A percentile compares a stretch with the other conserved stretches of the same genome.
phyloP scores from a whole-genome alignment of 2,329 filamentous ascomycete species.

The Aspergillus intermedius region DNA sequence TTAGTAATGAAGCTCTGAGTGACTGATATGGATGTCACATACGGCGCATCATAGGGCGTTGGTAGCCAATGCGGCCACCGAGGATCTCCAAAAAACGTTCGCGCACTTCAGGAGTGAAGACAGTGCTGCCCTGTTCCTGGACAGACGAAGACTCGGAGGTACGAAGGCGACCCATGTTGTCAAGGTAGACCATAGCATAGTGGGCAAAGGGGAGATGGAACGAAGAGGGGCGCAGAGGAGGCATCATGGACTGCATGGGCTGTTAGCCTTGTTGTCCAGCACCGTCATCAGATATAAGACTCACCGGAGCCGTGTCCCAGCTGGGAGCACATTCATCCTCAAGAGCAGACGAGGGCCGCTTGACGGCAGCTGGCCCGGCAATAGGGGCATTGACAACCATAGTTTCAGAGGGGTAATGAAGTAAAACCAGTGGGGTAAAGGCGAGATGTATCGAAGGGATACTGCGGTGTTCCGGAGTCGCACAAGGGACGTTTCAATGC shows the following conservation, averaged over 20 bases:
- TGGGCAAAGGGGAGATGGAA: constrained; percentile 26
- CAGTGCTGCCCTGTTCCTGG: constrained; percentile 21
- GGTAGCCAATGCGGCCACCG: constrained; percentile 24
- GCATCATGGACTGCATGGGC: constrained; percentile 22
- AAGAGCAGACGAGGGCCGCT: constrained; percentile 24
- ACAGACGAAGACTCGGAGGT: constrained; percentile 29
- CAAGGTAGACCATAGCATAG: constrained; percentile 33
- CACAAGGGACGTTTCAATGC: neutral
- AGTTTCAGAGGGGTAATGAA: constrained; percentile 3
- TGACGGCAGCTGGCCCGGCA: constrained; percentile 20
- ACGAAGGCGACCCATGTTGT: constrained; percentile 27
- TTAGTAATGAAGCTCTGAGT: neutral
- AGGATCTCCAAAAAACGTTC: constrained; percentile 30
- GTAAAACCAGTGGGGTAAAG: neutral
- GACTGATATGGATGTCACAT: constrained; percentile 10
- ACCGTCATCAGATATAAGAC: constrained; percentile 2
- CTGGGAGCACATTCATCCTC: constrained; percentile 18
- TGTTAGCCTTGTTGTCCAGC: neutral
- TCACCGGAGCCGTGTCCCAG: constrained; percentile 27
- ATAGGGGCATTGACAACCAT: constrained; percentile 26
- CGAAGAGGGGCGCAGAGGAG: constrained; percentile 14
- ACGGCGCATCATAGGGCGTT: constrained; percentile 22
- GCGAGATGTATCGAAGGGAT: no score
- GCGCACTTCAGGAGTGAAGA: constrained; percentile 30
- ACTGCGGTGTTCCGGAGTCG: neutral